Conservation (phyloP, 148 eudicot species). For the Polygonum aviculare region DNA sequence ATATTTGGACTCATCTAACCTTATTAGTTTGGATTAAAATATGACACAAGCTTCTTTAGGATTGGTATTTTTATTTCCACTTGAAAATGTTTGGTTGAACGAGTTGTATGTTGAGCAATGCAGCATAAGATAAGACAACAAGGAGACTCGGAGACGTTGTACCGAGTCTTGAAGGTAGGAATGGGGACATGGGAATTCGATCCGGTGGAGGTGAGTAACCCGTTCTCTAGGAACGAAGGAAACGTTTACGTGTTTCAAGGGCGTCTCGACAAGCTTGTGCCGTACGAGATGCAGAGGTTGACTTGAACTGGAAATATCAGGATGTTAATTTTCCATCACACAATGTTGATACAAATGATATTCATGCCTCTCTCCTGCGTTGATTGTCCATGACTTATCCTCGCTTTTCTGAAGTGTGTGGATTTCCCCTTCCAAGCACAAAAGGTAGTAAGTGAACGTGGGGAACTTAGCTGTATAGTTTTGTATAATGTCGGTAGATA, state of each 20-base stretch:
- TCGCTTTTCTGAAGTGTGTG: constrained; percentile 38
- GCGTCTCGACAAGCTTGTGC: constrained; percentile 22
- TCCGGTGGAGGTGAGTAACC: constrained; percentile 26
- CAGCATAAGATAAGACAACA: constrained; percentile 27
- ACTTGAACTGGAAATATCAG: constrained; percentile 53
- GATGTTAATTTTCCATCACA: constrained; percentile 25
- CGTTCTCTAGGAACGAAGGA: constrained; percentile 17
- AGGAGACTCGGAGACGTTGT: constrained; percentile 25
- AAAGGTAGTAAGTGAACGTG: constrained; percentile 22
- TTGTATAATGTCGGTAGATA: not conserved
- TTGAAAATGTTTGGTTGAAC: not conserved
- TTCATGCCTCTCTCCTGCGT: constrained; percentile 55
- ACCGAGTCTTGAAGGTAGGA: constrained; percentile 18
- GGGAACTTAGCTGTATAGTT: not conserved
- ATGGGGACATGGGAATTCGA: constrained; percentile 34
- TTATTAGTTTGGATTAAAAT: too few species aligned
- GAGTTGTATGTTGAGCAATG: not conserved
- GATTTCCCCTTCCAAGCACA: constrained; percentile 53
- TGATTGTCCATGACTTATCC: constrained; percentile 54
- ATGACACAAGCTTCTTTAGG: too few species aligned
- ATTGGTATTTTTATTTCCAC: not conserved
- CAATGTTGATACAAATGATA: constrained; percentile 30
- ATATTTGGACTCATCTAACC: too few species aligned
- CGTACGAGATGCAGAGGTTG: constrained; percentile 21
- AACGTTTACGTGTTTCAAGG: constrained; percentile 32